These are phyloP conservation scores for Hypholoma sublateritium DNA, from an alignment of 768 basidiomycete species.

Conservation along the genomic window DNA sequence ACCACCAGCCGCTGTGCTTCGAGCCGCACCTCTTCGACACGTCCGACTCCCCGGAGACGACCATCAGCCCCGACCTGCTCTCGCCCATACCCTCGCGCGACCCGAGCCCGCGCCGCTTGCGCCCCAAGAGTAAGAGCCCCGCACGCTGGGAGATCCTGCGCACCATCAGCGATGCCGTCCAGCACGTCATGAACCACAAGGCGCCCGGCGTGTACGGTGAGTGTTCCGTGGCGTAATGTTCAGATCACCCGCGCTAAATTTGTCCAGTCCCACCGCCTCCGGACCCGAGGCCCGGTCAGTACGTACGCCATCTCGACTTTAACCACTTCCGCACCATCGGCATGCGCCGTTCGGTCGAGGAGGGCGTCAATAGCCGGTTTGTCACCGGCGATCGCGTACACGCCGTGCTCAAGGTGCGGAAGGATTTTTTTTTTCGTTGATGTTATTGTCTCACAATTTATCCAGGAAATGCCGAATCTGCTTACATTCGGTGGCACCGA, in stretches of 20 bases:
- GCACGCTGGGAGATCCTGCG: constrained; percentile 82
- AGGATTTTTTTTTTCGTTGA: constrained; percentile 5
- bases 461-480: constrained; percentile 86
- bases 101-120: constrained; percentile 74
- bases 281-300: constrained; percentile 75
- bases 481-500: constrained; percentile 93
- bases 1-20: constrained; percentile 45
- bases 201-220: constrained; percentile 74
- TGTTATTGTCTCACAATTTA: constrained; percentile 11
- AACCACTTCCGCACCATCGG: constrained; percentile 98
- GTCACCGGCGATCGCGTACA: constrained; percentile 88
- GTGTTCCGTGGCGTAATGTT: constrained; percentile 18
- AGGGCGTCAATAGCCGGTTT: constrained; percentile 86
- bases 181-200: constrained; percentile 61
- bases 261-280: constrained; percentile 61
- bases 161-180: constrained; percentile 77
- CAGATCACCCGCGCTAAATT: constrained; percentile 1
- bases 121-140: constrained; percentile 78
- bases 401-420: constrained; percentile 69
- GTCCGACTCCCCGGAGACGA: constrained; percentile 58
- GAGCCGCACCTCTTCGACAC: constrained; percentile 62
- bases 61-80: constrained; percentile 73
- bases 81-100: constrained; percentile 82
- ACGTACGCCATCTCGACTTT: constrained; percentile 87
- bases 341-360: constrained; percentile 89